phyloP scores from a whole-genome alignment of 1,284 basidiomycete genomes.

The Tylopilus sp. region DNA sequence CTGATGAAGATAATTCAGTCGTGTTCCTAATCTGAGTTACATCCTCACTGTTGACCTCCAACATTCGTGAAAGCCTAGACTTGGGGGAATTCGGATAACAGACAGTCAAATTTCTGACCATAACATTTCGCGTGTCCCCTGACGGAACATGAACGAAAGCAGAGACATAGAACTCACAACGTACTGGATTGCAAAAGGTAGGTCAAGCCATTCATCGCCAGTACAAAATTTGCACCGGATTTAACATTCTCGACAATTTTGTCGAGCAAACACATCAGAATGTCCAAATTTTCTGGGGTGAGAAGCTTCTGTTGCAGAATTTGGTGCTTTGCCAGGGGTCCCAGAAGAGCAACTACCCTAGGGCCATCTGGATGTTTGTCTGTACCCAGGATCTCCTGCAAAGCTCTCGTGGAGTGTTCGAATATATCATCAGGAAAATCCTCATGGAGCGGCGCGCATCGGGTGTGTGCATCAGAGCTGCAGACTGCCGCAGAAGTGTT shows the following conservation, averaged over 20 bases:
- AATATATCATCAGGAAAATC: conserved; percentile 8
- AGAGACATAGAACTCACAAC: conserved; percentile 1
- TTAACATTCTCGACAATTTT: background rate
- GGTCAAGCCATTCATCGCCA: conserved; percentile 31
- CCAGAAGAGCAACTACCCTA: conserved; percentile 35
- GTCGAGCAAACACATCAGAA: conserved; percentile 27
- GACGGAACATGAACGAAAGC: conserved; percentile 2
- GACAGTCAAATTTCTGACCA: conserved; percentile 17
- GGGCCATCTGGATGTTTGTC: conserved; percentile 24
- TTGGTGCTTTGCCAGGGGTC: conserved; percentile 24
- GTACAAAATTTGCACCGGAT: conserved; percentile 17
- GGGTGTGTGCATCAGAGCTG: background rate
- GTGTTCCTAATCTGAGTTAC: background rate
- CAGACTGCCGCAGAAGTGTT: conserved; percentile 14
- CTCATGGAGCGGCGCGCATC: background rate
- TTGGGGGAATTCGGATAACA: background rate
- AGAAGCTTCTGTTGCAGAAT: conserved; percentile 24
- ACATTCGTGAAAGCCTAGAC: conserved; percentile 25
- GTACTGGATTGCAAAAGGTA: conserved; percentile 34
- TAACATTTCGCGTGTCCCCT: conserved; percentile 20
- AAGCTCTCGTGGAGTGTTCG: conserved; percentile 9
- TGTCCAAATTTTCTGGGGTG: conserved; percentile 23
- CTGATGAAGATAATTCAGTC: conserved; percentile 7
- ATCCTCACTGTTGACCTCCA: conserved; percentile 21
- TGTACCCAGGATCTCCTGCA: conserved; percentile 17